Conservation (phyloP, 192 early-diverging fungal genomes). For the Backusella macrospora region DNA sequence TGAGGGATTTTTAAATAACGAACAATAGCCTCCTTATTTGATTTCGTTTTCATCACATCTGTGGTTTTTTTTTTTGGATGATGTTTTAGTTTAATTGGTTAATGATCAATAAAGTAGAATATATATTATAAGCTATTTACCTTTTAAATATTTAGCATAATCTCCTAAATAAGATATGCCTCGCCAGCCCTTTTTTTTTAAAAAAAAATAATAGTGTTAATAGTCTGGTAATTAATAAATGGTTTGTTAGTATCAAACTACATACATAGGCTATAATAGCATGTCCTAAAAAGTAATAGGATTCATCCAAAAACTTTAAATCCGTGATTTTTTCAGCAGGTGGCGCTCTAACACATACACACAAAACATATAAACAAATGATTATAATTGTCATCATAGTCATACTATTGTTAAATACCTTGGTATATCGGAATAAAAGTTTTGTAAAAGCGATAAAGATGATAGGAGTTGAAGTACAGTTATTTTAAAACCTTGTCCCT, state of each 20-base stretch:
- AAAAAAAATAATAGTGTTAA: neutral
- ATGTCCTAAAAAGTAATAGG: slow-evolving; percentile 58
- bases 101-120: neutral
- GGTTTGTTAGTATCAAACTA: neutral
- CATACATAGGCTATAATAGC: slow-evolving; percentile 62
- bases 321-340: slow-evolving; percentile 37
- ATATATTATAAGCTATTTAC: neutral
- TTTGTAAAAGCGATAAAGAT: slow-evolving; percentile 59
- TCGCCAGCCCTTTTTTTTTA: slow-evolving; percentile 34
- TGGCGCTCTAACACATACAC: slow-evolving; percentile 34
- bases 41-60: slow-evolving; percentile 67
- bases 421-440: slow-evolving; percentile 50
- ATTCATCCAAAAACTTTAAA: slow-evolving; percentile 49
- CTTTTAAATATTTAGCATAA: slow-evolving; percentile 47
- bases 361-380: neutral
- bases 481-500: slow-evolving; percentile 66
- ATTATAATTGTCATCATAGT: neutral
- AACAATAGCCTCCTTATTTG: slow-evolving; percentile 67
- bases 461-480: slow-evolving; percentile 56
- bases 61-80: slow-evolving; percentile 2
- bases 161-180: slow-evolving; percentile 43
- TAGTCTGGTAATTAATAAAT: neutral
- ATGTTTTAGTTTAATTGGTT: neutral
- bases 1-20: slow-evolving; percentile 64
- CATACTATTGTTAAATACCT: slow-evolving; percentile 39